These are phyloP conservation scores for Pseudozyma tsukubaensis DNA, from an alignment of 1,284 basidiomycete species.

Conservation along the genomic window DNA sequence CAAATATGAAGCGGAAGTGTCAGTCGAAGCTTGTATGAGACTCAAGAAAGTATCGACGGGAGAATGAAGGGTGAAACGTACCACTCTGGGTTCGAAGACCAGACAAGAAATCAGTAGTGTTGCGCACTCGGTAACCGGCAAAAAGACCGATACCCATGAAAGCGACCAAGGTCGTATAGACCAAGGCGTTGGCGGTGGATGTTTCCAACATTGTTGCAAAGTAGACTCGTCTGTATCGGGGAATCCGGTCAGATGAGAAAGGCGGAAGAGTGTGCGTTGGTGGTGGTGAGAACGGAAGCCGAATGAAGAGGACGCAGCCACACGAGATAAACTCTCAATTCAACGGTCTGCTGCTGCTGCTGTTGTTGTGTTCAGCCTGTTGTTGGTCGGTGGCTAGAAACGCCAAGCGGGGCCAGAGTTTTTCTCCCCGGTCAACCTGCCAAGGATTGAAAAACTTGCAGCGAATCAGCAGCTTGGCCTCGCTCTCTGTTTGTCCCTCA, in stretches of 20 bases:
- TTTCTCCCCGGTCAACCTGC: no score
- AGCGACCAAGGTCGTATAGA: conserved; percentile 65
- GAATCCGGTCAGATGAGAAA: background rate
- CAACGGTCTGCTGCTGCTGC: background rate
- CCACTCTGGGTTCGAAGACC: conserved; percentile 67
- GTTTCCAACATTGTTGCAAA: conserved; percentile 45
- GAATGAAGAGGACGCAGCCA: background rate
- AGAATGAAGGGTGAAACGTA: conserved; percentile 26
- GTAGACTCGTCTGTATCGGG: background rate
- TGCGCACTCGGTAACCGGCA: conserved; percentile 64
- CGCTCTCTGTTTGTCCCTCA: no score
- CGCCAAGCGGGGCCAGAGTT: no score
- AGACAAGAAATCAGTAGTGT: conserved; percentile 62
- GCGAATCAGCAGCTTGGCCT: no score
- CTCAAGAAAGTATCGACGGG: background rate
- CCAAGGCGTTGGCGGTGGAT: conserved; percentile 63
- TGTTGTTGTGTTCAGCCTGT: no score
- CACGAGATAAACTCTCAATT: background rate
- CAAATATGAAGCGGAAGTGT: background rate
- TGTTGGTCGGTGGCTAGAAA: no score
- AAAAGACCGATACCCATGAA: conserved; percentile 67
- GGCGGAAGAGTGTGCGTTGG: conserved; percentile 1
- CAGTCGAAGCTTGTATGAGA: background rate
- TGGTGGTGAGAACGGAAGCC: conserved; percentile 1
- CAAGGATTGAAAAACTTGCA: no score